Evolutionary conservation across 2,329 filamentous ascomycete species (phyloP).

Genomic region (Zasmidium citrigriseum): DNA sequence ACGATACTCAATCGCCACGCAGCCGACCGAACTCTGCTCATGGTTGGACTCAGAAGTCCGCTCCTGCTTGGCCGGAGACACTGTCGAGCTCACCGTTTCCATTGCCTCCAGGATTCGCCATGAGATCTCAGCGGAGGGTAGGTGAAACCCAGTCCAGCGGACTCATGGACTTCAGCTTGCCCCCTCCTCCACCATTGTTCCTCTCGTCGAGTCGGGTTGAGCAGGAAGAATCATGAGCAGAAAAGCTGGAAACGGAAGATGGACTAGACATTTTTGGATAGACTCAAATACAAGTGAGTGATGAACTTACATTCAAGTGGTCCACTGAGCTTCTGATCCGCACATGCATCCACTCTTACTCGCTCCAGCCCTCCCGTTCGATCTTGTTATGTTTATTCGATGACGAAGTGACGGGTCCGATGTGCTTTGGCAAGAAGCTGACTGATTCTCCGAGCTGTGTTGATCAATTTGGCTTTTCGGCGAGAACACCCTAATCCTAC

Average conservation of each 20-base stretch:
- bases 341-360: too few species aligned
- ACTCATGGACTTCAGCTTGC: conserved; percentile 13
- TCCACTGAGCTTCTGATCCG: too few species aligned
- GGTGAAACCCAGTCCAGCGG: conserved; percentile 8
- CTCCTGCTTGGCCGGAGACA: conserved; percentile 5
- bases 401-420: too few species aligned
- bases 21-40: conserved; percentile 8
- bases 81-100: conserved; percentile 20
- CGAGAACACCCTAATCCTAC: background rate
- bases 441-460: background rate
- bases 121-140: background rate
- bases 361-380: too few species aligned
- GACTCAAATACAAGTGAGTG: too few species aligned
- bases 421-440: background rate
- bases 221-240: too few species aligned
- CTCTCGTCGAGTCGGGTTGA: background rate
- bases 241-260: too few species aligned
- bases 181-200: conserved; percentile 12
- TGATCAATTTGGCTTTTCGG: background rate
- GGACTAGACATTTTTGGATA: too few species aligned
- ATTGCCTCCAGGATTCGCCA: conserved; percentile 6
- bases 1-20: conserved; percentile 2
- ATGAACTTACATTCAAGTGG: too few species aligned
- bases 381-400: too few species aligned
- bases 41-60: background rate